phyloP scores from a whole-genome alignment of 441 rosid species.

The Flueggea neowawraea region DNA sequence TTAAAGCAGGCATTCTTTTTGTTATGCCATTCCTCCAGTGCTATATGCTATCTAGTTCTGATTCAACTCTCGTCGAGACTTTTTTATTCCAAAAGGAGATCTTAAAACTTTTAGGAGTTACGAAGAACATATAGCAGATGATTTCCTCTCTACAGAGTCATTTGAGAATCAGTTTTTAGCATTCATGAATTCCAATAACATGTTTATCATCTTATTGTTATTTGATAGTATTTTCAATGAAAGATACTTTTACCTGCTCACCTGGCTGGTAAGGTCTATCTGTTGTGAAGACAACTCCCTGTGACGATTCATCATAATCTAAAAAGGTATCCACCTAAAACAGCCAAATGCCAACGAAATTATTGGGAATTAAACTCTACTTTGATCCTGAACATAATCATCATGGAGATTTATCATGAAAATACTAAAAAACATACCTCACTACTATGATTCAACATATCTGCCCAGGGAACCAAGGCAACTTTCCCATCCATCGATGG shows the following conservation, averaged over 20 bases:
- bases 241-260: conserved; percentile 80
- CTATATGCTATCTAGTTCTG: too few relatives aligned
- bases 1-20: too few relatives aligned
- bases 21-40: too few relatives aligned
- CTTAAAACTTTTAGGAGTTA: neutral
- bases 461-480: conserved; percentile 99
- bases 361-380: conserved; percentile 13
- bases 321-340: conserved; percentile 84
- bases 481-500: conserved; percentile 94
- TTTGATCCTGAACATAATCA: conserved; percentile 2
- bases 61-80: too few relatives aligned
- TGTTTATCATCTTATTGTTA: neutral
- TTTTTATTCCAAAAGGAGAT: too few relatives aligned
- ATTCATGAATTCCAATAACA: too few relatives aligned
- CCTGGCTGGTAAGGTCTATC: conserved; percentile 91
- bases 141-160: too few relatives aligned
- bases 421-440: conserved; percentile 46
- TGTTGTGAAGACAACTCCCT: conserved; percentile 80
- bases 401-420: conserved; percentile 4
- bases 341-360: conserved; percentile 19
- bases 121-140: too few relatives aligned
- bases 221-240: neutral
- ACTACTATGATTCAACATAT: conserved; percentile 96
- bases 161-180: neutral
- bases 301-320: conserved; percentile 86